Percentiles rank a stretch among this genome's conserved stretches.
Evolutionary conservation across 495 filamentous ascomycete genomes (phyloP).

Genomic region (Cetradonia linearis): DNA sequence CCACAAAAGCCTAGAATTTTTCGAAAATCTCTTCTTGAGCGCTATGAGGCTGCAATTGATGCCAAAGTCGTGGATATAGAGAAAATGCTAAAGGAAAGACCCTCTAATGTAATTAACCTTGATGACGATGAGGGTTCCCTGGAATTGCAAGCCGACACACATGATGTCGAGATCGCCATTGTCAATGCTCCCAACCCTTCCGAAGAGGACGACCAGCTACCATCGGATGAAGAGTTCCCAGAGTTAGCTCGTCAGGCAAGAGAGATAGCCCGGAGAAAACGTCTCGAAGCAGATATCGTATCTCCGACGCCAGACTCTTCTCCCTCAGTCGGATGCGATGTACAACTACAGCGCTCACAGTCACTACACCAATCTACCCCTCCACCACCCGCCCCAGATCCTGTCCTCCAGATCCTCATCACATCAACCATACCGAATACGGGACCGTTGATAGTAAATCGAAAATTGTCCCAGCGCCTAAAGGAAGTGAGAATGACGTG

Average conservation of each 20-base stretch:
- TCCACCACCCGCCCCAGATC: slow-evolving; percentile 20
- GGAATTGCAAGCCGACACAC: neutral
- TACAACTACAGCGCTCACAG: slow-evolving; percentile 19
- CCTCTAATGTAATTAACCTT: slow-evolving; percentile 23
- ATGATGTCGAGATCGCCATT: neutral
- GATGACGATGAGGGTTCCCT: slow-evolving; percentile 25
- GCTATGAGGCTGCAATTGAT: slow-evolving; percentile 19
- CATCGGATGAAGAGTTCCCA: slow-evolving; percentile 40
- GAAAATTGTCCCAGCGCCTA: slow-evolving; percentile 53
- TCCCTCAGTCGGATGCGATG: slow-evolving; percentile 19
- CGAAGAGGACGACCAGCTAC: slow-evolving; percentile 27
- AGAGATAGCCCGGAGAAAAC: slow-evolving; percentile 27
- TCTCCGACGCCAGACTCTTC: slow-evolving; percentile 9
- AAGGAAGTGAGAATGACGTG: slow-evolving; percentile 57
- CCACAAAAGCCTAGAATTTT: slow-evolving; percentile 11
- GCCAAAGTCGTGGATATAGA: slow-evolving; percentile 8
- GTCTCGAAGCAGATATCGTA: slow-evolving; percentile 21
- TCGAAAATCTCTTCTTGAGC: slow-evolving; percentile 18
- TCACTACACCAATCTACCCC: slow-evolving; percentile 15
- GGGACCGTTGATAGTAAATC: slow-evolving; percentile 53
- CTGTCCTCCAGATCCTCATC: slow-evolving; percentile 61
- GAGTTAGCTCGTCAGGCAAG: slow-evolving; percentile 31
- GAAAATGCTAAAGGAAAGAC: slow-evolving; percentile 10
- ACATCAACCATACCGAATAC: slow-evolving; percentile 53
- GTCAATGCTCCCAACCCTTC: slow-evolving; percentile 8